A percentile compares a stretch with the other conserved stretches of the same genome.
Evolutionary conservation across 2,329 filamentous ascomycete genomes (phyloP).

Genomic region (Cephalotrichum gorgonifer): DNA sequence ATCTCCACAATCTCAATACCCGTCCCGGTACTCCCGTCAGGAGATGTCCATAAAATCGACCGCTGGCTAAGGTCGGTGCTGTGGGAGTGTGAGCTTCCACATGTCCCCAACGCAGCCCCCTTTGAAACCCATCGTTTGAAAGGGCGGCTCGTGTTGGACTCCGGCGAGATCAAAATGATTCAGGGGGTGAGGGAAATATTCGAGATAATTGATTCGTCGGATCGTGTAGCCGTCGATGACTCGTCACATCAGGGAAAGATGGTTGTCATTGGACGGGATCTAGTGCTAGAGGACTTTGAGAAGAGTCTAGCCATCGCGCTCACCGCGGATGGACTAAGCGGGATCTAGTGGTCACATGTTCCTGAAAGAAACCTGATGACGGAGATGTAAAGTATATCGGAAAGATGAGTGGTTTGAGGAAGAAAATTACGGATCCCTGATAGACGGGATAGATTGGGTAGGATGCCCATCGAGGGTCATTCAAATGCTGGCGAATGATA

Average conservation of each 20-base stretch:
- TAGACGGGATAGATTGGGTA: not conserved
- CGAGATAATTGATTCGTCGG: slow-evolving; percentile 64
- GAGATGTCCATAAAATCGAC: slow-evolving; percentile 58
- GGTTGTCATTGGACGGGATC: slow-evolving; percentile 50
- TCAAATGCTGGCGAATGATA: not conserved
- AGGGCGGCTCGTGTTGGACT: slow-evolving; percentile 57
- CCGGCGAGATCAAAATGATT: slow-evolving; percentile 63
- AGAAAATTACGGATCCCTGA: not conserved
- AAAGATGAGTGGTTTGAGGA: not conserved
- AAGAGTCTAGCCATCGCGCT: slow-evolving; percentile 23
- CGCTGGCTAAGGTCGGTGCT: slow-evolving; percentile 72
- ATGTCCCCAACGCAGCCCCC: slow-evolving; percentile 18
- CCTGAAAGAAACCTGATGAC: not conserved
- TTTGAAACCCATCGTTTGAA: slow-evolving; percentile 88
- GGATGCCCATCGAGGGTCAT: not conserved
- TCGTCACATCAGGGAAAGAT: slow-evolving; percentile 39
- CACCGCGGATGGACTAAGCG: not conserved
- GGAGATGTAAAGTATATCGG: not conserved
- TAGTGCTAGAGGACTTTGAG: slow-evolving; percentile 41
- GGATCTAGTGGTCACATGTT: not conserved
- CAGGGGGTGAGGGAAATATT: slow-evolving; percentile 93
- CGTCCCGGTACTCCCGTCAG: slow-evolving; percentile 46
- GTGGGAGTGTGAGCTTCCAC: slow-evolving; percentile 64
- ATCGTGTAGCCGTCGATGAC: slow-evolving; percentile 14
- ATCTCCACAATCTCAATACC: slow-evolving; percentile 75